Evolutionary conservation across 1,284 basidiomycete genomes (phyloP).

Genomic region (Puccinia polysora): DNA sequence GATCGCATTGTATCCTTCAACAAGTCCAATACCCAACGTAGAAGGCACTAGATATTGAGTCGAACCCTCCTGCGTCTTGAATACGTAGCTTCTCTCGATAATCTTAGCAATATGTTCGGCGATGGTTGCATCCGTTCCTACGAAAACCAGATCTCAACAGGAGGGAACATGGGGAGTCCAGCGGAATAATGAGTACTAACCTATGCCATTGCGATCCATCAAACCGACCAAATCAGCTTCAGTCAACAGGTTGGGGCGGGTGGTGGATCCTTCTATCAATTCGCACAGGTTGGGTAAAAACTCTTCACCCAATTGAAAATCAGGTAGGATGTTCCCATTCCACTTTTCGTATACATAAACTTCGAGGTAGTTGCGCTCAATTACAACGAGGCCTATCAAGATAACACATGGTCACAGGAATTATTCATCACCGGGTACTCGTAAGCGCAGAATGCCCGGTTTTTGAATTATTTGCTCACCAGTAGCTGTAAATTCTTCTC

Average conservation of each 20-base stretch:
- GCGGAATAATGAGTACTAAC: conserved; percentile 56
- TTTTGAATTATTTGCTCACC: conserved; percentile 57
- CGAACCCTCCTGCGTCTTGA: conserved; percentile 72
- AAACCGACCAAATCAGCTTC: conserved; percentile 93
- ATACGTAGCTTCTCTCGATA: conserved; percentile 87
- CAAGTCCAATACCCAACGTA: conserved; percentile 86
- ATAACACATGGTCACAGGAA: conserved; percentile 16
- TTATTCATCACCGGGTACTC: not conserved
- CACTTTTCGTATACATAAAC: conserved; percentile 97
- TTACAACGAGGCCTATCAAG: conserved; percentile 68
- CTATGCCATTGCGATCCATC: conserved; percentile 99
- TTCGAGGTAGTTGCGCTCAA: conserved; percentile 79
- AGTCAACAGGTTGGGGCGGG: conserved; percentile 75
- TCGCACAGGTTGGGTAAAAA: conserved; percentile 80
- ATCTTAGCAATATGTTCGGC: conserved; percentile 95
- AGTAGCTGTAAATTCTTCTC: conserved; percentile 75
- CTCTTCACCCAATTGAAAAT: conserved; percentile 74
- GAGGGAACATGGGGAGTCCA: not conserved
- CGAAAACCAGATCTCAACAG: not conserved
- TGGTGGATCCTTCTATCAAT: conserved; percentile 75
- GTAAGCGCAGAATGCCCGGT: no score
- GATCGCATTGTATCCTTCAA: conserved; percentile 89
- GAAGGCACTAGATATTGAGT: conserved; percentile 91
- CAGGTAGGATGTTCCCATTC: conserved; percentile 72
- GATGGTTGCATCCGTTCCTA: conserved; percentile 95